Percentiles rank a stretch among this genome's conserved stretches.
phyloP scores from a whole-genome alignment of 768 basidiomycete genomes.

The Rossbeevera mucosa region DNA sequence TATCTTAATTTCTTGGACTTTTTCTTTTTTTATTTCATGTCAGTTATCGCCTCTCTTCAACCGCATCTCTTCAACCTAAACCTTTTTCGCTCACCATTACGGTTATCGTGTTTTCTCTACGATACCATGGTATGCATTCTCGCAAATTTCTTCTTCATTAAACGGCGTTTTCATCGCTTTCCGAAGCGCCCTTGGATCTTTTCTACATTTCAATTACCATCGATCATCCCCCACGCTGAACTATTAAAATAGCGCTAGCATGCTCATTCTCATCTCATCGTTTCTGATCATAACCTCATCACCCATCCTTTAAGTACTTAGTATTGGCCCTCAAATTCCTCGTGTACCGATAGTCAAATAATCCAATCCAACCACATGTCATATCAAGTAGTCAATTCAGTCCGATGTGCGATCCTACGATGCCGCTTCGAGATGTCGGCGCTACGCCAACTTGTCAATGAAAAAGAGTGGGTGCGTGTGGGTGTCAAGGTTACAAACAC shows the following conservation, averaged over 20 bases:
- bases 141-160: not conserved
- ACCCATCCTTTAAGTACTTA: not conserved
- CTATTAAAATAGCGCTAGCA: slow-evolving; percentile 9
- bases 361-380: not conserved
- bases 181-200: not conserved
- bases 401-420: not conserved
- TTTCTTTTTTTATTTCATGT: slow-evolving; percentile 14
- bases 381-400: not conserved
- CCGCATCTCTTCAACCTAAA: not conserved
- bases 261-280: not conserved
- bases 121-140: slow-evolving; percentile 3
- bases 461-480: not conserved
- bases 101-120: not conserved
- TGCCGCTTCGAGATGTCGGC: not conserved
- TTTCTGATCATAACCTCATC: not conserved
- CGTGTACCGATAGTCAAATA: not conserved
- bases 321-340: not conserved
- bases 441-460: not conserved
- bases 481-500: not conserved
- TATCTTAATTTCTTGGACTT: slow-evolving; percentile 13
- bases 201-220: not conserved
- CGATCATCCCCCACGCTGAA: not conserved
- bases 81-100: not conserved
- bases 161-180: not conserved
- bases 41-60: slow-evolving; percentile 8